Evolutionary conservation across 495 filamentous ascomycete species (phyloP).

Genomic region (Trichoderma gamsii): DNA sequence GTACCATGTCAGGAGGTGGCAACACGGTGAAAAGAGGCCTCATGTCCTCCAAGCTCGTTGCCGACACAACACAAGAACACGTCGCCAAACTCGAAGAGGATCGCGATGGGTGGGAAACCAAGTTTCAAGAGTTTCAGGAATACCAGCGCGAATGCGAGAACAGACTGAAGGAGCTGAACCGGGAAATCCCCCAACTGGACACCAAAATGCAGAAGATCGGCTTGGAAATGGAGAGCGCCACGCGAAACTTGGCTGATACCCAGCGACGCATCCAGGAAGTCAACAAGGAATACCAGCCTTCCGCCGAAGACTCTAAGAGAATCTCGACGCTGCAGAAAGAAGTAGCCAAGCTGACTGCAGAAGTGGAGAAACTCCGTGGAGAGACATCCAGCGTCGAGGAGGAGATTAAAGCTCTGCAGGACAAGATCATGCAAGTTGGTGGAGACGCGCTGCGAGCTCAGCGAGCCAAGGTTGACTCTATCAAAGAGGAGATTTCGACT

Average conservation of each 20-base stretch:
- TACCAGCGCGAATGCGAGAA: constrained; percentile 71
- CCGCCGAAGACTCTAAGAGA: constrained; percentile 69
- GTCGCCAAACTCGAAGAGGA: constrained; percentile 80
- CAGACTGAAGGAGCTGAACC: constrained; percentile 63
- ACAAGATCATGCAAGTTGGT: constrained; percentile 96
- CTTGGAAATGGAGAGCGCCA: constrained; percentile 82
- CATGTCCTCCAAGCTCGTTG: constrained; percentile 91
- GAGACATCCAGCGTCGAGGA: constrained; percentile 82
- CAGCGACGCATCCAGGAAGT: constrained; percentile 80
- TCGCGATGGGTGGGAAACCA: constrained; percentile 74
- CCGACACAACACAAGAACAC: constrained; percentile 79
- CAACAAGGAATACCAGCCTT: constrained; percentile 67
- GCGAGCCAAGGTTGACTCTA: constrained; percentile 86
- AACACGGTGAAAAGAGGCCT: constrained; percentile 77
- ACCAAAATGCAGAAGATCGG: constrained; percentile 88
- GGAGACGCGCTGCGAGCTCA: constrained; percentile 87
- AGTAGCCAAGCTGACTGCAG: constrained; percentile 64
- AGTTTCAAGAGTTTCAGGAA: constrained; percentile 73
- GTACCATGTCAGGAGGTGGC: constrained; percentile 97
- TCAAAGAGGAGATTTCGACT: constrained; percentile 78
- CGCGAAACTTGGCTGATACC: constrained; percentile 76
- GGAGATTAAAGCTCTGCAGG: constrained; percentile 84
- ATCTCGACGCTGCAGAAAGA: constrained; percentile 66
- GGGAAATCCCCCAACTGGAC: constrained; percentile 76
- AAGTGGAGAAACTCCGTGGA: constrained; percentile 70